These are phyloP conservation scores for Leccinum broughii DNA, from an alignment of 768 basidiomycete genomes.

Conservation along the genomic window DNA sequence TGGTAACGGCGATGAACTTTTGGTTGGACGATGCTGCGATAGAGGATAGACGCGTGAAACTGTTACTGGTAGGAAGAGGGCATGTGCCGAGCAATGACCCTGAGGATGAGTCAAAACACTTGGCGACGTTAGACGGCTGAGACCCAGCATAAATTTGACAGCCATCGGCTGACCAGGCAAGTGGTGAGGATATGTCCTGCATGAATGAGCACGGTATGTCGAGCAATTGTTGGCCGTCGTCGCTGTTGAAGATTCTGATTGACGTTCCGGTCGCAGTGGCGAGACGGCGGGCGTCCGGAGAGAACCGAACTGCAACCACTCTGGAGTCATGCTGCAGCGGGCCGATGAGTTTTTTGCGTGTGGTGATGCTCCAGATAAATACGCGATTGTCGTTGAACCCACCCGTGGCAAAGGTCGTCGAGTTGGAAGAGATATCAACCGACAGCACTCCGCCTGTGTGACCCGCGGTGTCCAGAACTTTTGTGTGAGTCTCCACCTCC, in stretches of 20 bases:
- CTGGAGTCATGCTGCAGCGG: background rate
- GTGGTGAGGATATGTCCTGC: background rate
- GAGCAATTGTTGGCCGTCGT: background rate
- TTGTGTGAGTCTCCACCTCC: background rate
- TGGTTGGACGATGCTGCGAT: background rate
- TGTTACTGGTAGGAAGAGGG: too few species aligned
- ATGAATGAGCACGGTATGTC: background rate
- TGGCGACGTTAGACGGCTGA: background rate
- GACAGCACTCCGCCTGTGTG: background rate
- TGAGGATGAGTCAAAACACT: background rate
- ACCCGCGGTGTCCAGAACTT: background rate
- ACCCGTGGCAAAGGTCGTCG: background rate
- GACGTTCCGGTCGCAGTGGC: background rate
- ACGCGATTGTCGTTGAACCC: background rate
- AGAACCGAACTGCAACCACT: background rate
- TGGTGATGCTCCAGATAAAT: background rate
- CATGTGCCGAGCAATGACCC: background rate
- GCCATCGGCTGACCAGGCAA: background rate
- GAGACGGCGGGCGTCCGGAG: background rate
- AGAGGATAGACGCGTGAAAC: accelerated
- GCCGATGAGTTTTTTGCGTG: background rate
- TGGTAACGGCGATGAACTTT: background rate
- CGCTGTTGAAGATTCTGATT: background rate
- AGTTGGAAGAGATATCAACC: background rate
- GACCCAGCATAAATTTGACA: background rate